Evolutionary conservation across 1,284 basidiomycete species (phyloP).

Genomic region (Pyrrhoderma lamaoense): DNA sequence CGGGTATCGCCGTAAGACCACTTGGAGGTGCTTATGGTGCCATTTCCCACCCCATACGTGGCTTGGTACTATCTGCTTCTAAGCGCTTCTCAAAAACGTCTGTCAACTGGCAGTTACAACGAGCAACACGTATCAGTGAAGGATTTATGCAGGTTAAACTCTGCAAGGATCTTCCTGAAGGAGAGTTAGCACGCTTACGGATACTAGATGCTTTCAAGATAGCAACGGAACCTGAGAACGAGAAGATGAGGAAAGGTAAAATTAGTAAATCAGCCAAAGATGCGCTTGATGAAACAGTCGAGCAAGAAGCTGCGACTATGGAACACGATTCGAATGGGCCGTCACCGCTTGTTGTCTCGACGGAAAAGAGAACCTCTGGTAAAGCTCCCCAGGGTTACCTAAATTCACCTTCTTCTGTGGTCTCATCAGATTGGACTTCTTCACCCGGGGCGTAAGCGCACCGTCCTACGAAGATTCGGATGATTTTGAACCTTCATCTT

Average conservation of each 20-base stretch:
- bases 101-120: conserved; percentile 26
- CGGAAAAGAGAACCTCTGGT: too few species aligned
- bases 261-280: conserved; percentile 32
- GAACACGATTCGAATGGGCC: too few species aligned
- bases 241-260: conserved; percentile 26
- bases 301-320: conserved; percentile 3
- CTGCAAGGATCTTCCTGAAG: conserved; percentile 3
- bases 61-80: conserved; percentile 34
- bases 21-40: conserved; percentile 39
- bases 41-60: conserved; percentile 36
- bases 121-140: conserved; percentile 31
- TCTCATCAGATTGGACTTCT: too few species aligned
- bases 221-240: conserved; percentile 27
- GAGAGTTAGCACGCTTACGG: conserved; percentile 26
- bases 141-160: conserved; percentile 31
- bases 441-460: too few species aligned
- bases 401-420: too few species aligned
- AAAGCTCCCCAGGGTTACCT: too few species aligned
- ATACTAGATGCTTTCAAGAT: conserved; percentile 36
- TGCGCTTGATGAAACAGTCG: conserved; percentile 23
- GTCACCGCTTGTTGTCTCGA: too few species aligned
- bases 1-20: conserved; percentile 39
- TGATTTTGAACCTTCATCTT: too few species aligned
- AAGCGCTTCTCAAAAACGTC: conserved; percentile 25
- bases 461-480: too few species aligned